These are phyloP conservation scores for Gomphus bonarii DNA, from an alignment of 1,284 basidiomycete genomes.

Conservation along the genomic window DNA sequence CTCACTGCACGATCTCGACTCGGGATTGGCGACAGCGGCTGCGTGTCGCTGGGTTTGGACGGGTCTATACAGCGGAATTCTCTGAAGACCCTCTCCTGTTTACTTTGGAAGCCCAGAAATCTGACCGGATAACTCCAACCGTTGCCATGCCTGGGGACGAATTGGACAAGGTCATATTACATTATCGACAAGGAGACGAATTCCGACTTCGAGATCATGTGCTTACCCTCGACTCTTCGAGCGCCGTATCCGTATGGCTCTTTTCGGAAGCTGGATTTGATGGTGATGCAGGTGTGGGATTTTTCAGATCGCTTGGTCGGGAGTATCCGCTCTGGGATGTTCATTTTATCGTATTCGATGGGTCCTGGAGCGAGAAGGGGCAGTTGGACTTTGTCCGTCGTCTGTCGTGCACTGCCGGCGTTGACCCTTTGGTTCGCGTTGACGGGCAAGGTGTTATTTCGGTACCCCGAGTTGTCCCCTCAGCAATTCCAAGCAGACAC, in stretches of 20 bases:
- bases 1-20: slow-evolving; percentile 14
- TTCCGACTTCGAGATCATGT: not conserved
- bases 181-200: slow-evolving; percentile 3
- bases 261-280: not conserved
- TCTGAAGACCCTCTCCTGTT: slow-evolving; percentile 4
- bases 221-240: not conserved
- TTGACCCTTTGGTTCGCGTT: not conserved
- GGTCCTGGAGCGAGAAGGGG: slow-evolving; percentile 1
- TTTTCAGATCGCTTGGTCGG: slow-evolving; percentile 10
- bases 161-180: not conserved
- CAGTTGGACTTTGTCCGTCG: not conserved
- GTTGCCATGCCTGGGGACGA: not conserved
- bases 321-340: slow-evolving; percentile 8
- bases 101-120: slow-evolving; percentile 5
- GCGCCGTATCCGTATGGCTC: slow-evolving; percentile 8
- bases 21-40: slow-evolving; percentile 11
- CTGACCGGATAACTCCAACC: not conserved
- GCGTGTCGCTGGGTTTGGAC: not conserved
- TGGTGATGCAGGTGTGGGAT: slow-evolving; percentile 8
- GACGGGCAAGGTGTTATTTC: not conserved
- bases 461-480: slow-evolving; percentile 1
- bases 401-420: not conserved
- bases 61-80: not conserved
- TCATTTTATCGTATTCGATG: slow-evolving; percentile 11
- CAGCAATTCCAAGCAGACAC: not conserved